phyloP scores from a whole-genome alignment of 768 basidiomycete species.

The Auriscalpium microsporum region DNA sequence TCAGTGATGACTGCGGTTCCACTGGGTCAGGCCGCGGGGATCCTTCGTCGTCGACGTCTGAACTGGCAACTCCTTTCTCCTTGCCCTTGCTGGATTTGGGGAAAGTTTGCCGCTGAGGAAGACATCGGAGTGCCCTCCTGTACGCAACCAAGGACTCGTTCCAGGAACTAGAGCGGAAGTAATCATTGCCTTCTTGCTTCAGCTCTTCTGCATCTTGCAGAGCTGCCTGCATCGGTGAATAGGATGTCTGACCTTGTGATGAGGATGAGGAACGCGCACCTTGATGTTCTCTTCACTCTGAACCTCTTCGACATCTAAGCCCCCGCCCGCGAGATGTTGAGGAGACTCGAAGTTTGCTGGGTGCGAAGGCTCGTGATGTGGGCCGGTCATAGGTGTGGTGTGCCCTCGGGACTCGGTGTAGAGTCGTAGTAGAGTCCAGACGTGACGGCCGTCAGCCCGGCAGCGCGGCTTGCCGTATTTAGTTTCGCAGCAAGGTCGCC shows the following conservation, averaged over 20 bases:
- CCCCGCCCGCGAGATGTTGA: neutral
- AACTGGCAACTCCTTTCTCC: conserved; percentile 12
- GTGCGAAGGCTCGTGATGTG: neutral
- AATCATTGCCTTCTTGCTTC: conserved; percentile 69
- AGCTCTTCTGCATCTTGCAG: conserved; percentile 48
- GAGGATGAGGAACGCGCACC: conserved; percentile 3
- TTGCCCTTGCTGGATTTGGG: conserved; percentile 14
- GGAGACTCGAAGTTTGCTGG: neutral
- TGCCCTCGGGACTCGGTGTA: neutral
- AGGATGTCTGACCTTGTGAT: neutral
- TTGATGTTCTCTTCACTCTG: conserved; percentile 3
- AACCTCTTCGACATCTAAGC: neutral
- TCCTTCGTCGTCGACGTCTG: conserved; percentile 17
- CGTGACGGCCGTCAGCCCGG: too few relatives aligned
- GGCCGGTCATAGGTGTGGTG: neutral
- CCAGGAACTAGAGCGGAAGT: conserved; percentile 61
- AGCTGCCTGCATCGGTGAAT: conserved; percentile 25
- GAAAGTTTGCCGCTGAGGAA: conserved; percentile 42
- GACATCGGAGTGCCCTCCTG: conserved; percentile 50
- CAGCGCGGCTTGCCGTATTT: too few relatives aligned
- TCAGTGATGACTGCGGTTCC: conserved; percentile 18
- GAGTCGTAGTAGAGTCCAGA: too few relatives aligned
- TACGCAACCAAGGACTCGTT: conserved; percentile 66
- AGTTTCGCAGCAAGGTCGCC: too few relatives aligned
- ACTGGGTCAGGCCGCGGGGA: conserved; percentile 12